phyloP scores from a whole-genome alignment of 2,329 filamentous ascomycete genomes.

The Fusarium torreyae region DNA sequence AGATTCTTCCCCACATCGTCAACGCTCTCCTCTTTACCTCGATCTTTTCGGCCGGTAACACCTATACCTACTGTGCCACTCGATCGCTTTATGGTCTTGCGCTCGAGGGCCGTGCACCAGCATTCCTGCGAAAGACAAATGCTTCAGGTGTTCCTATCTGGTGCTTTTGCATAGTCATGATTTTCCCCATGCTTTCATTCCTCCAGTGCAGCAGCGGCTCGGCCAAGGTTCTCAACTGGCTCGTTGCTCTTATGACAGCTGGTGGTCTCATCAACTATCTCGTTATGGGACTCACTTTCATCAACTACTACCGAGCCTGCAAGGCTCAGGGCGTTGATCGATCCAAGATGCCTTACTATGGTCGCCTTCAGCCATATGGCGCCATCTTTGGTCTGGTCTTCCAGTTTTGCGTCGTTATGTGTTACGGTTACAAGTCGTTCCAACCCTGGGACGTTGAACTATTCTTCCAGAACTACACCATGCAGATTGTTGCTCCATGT shows the following conservation, averaged over 20 bases:
- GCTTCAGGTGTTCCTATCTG: constrained; percentile 73
- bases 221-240: constrained; percentile 66
- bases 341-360: constrained; percentile 68
- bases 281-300: constrained; percentile 64
- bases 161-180: constrained; percentile 68
- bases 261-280: constrained; percentile 75
- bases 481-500: constrained; percentile 68
- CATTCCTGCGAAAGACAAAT: constrained; percentile 71
- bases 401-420: constrained; percentile 61
- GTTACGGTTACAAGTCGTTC: constrained; percentile 71
- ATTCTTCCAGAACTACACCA: constrained; percentile 70
- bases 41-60: constrained; percentile 65
- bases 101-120: constrained; percentile 64
- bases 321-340: constrained; percentile 68
- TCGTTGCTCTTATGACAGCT: constrained; percentile 70
- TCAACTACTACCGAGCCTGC: constrained; percentile 67
- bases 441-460: constrained; percentile 63
- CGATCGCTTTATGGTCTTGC: constrained; percentile 67
- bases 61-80: constrained; percentile 67
- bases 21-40: constrained; percentile 67
- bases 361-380: constrained; percentile 72
- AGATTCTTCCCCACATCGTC: constrained; percentile 69
- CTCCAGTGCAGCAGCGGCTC: constrained; percentile 66
- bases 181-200: constrained; percentile 68
- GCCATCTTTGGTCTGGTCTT: constrained; percentile 63